Base-by-base conservation (phyloP, 768 basidiomycete genomes). In the Lactifluus pinguis region DNA sequence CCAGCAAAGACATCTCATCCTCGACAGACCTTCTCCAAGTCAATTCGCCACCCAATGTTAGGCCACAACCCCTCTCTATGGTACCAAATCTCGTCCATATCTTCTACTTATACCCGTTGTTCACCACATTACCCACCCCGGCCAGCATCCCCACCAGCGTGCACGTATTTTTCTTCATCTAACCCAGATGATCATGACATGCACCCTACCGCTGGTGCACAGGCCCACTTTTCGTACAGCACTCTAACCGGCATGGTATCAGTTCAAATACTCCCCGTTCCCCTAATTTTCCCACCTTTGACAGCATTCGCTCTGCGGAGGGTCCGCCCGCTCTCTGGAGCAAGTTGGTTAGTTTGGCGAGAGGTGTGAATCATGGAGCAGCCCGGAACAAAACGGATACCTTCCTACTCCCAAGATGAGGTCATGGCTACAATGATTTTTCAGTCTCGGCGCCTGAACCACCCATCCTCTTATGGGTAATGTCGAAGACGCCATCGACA, bases 401-500 rank as follows among this genome's bases (percentile, higher is more conserved):
- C 67, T 68, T 15, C 68, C 72, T 3, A 74, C 51, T 52, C 38
- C 55, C 4, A 57, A 60, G 57, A 45, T 10, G 14, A 79, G 32
- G 76, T 75, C 83, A 92, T 65, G 93, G 93, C 2, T 95, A 92
- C 71, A 98, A 98, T 75, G 95, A 98, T 73, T 98, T 98, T 71
- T 83, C 89, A 1, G 90, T 98, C 13, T 80, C 82, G 0, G 76
- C 87, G 0, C 85, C 92, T 2, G 93, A 97, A 68, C 87, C 91
- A 0, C 72, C 86, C 9, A 74, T 87, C 44, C 73, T 93, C 69
- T 93, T 51, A 91, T 98, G 85, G 95, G 95, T n/a, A 95, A 97
- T 68, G 74, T 89, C 39, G 93, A 98, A 70, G 95, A 98, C 69
- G 95, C 95, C 6, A 74, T 94, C 65, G 95, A 92, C 69, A 98